Base-by-base conservation (phyloP, 192 early-diverging fungal species). In the Backusella psychrophila region DNA sequence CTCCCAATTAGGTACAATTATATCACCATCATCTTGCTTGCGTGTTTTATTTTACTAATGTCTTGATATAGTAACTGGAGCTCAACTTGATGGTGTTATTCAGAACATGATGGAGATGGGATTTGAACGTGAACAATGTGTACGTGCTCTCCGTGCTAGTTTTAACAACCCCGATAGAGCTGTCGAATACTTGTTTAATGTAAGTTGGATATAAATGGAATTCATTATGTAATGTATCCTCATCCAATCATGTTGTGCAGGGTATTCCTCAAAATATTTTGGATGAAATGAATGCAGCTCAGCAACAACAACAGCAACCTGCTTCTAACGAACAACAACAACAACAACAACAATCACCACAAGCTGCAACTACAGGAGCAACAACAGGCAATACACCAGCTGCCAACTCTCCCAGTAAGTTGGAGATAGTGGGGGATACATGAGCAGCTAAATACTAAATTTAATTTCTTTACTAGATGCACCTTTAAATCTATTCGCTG, bases 131-230 rank as follows among this genome's bases (percentile, higher is more conserved):
- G 92, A 94, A 19, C 90, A 98, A 78, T 94, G 95, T 66, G 88
- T 93, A 46, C 80, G 82, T 69, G 97, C 97, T 11, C 96, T 99
- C 93, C 92, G 96, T 63, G 97, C 97, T 7, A 96, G 95, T 76
- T 98, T 93, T 79, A 98, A 97, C 81, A 99, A 99, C 82, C 96
- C 97, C 1, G 96, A 98, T 82, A 89, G 97, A 73, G 97, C 97
- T 29, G 96, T 94, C 11, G 97, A 99, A 83, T 99, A 98, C 78
- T 85, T 99, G 66, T 90, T 97, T 77, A 98, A 80, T 67, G 94
- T 95, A 87, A 44, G 85, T n/a, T 29, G 19, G 26, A 35, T 38
- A 52, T 35, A 68, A 44, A 15, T 19, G 17, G 33, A 35, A 69
- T 39, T 9, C 44, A 21, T 74, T 69, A 15, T 66, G 5, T 76